Evolutionary conservation across 352 stramenopile genomes (phyloP).

Genomic region (Blastocystis sp.): DNA sequence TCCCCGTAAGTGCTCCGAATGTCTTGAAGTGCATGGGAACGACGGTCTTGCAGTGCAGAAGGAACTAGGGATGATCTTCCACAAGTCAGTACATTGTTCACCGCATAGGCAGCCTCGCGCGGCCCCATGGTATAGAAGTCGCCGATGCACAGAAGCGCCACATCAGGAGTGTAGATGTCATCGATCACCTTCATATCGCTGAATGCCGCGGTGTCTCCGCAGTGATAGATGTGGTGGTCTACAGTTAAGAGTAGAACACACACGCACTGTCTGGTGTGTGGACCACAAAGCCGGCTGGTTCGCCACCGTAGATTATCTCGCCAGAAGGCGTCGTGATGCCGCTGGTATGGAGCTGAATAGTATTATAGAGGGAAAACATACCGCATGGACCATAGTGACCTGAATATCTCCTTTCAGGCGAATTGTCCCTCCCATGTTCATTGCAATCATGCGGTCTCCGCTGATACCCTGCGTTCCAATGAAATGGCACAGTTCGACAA

Average conservation of each 20-base stretch:
- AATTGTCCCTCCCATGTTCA: slow-evolving; percentile 55
- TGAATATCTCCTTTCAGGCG: background rate
- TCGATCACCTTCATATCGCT: slow-evolving; percentile 60
- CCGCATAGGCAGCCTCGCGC: slow-evolving; percentile 47
- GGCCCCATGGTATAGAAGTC: slow-evolving; percentile 58
- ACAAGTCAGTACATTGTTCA: background rate
- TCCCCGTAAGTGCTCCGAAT: slow-evolving; percentile 44
- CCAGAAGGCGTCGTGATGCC: background rate
- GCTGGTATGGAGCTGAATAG: slow-evolving; percentile 29
- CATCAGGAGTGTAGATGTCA: slow-evolving; percentile 52
- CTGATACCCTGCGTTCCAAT: background rate
- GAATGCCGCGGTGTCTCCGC: slow-evolving; percentile 51
- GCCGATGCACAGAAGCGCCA: slow-evolving; percentile 40
- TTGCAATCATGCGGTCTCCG: slow-evolving; percentile 2
- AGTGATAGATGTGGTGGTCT: slow-evolving; percentile 61
- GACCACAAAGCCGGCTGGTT: slow-evolving; percentile 42
- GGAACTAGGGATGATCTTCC: background rate
- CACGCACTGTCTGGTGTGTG: slow-evolving; percentile 27
- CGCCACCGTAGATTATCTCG: slow-evolving; percentile 46
- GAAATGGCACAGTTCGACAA: slow-evolving; percentile 51
- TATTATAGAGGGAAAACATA: background rate
- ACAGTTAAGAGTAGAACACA: background rate
- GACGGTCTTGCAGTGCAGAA: background rate
- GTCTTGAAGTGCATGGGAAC: slow-evolving; percentile 61
- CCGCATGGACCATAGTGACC: slow-evolving; percentile 57